Base-by-base conservation (phyloP, 2,329 filamentous ascomycete genomes). In the Sporothrix luriei region DNA sequence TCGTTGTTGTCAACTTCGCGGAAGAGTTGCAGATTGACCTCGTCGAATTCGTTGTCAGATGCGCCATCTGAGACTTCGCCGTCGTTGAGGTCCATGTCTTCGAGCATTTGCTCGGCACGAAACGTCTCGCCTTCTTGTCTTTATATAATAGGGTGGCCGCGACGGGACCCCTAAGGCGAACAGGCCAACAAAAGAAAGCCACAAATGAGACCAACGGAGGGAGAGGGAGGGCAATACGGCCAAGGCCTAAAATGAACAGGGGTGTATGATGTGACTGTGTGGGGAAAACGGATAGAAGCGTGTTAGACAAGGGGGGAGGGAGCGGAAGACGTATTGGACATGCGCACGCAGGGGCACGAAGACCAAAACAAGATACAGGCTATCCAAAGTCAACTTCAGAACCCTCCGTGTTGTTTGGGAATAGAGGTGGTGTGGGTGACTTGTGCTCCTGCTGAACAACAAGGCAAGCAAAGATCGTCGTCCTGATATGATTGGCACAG, bases 31-130 rank as follows among this genome's bases (percentile, higher is more conserved):
- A 79, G 78, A 72, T 84, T 82, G 73, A 74, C 73, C 68, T 82
- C 81, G 77, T 84, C 81, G 78, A 83, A 82, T 74, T 87, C 85
- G 80, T 86, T 85, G 76, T 87, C 86, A 77, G 86, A 87, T 82
- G 85, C 81, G 74, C 79, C 81, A 81, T 85, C 85, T 78, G 85
- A 87, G 78, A 85, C 82, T 75, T 87, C 85, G 77, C 81, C 80
- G 76, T 82, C 82, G 78, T 82, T 82, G 75, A 83, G 79, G 70
- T 85, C 84, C 76, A 83, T 80, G 73, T 85, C 82, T 78, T 84
- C 82, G 76, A 84, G 82, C 85, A 87, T 6, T 87, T 11, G 21
- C n/a, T 57, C 54, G 29, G 61, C 40, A 64, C 21, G 21, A 40
- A 21, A 38, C 76, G 77, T 86, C 76, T 77, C 83, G 83, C 80